Evolutionary conservation across 176 grass and related monocot genomes (phyloP).

Genomic region (Oryza glumipatula): DNA sequence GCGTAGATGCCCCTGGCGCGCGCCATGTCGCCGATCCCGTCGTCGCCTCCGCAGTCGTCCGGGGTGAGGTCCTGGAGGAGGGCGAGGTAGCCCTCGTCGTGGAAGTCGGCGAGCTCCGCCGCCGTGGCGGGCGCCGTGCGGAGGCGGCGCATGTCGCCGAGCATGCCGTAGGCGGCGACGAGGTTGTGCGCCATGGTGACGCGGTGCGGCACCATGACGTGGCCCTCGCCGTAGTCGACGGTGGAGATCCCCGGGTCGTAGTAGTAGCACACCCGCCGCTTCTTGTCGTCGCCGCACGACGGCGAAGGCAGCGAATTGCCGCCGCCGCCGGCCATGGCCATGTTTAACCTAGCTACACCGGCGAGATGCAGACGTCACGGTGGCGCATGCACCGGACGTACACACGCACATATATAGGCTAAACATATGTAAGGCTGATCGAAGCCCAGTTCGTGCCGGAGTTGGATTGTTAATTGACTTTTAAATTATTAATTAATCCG

Average conservation of each 20-base stretch:
- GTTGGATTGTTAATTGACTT: neutral
- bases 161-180: slow-evolving; percentile 52
- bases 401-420: no score
- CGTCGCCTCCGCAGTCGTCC: neutral
- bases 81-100: slow-evolving; percentile 44
- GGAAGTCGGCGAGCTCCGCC: slow-evolving; percentile 54
- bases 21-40: neutral
- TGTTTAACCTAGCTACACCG: neutral
- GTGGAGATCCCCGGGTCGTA: slow-evolving; percentile 61
- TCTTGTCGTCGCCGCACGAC: slow-evolving; percentile 52
- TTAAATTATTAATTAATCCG: no score
- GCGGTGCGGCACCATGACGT: slow-evolving; percentile 71
- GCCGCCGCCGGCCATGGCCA: slow-evolving; percentile 20
- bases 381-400: neutral
- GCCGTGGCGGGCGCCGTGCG: slow-evolving; percentile 38
- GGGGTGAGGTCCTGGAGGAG: slow-evolving; percentile 47
- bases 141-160: slow-evolving; percentile 41
- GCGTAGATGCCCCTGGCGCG: neutral
- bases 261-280: slow-evolving; percentile 80
- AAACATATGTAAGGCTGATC: no score
- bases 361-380: no score
- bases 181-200: slow-evolving; percentile 67
- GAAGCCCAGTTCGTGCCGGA: neutral
- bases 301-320: slow-evolving; percentile 58
- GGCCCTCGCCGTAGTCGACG: slow-evolving; percentile 57